Percentiles rank a stretch among this genome's conserved stretches.
Conservation (phyloP, 306 rosid species). For the Boehmeria nivea region DNA sequence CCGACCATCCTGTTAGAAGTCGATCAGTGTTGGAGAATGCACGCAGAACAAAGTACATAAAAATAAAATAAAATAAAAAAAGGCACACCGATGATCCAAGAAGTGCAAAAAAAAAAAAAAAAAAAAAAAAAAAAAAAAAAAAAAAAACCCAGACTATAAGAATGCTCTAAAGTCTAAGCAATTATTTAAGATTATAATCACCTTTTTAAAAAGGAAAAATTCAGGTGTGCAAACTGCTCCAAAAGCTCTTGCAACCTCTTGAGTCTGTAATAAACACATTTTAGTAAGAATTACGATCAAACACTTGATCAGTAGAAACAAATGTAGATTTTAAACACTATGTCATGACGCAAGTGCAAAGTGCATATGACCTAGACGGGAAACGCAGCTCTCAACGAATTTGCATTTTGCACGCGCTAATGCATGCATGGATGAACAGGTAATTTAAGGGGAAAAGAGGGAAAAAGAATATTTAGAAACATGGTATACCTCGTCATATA, state of each 20-base stretch:
- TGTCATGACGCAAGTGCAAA: too few relatives aligned
- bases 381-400: too few relatives aligned
- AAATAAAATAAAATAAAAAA: background rate
- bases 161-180: too few relatives aligned
- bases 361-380: too few relatives aligned
- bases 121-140: too few relatives aligned
- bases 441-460: too few relatives aligned
- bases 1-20: constrained; percentile 72
- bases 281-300: background rate
- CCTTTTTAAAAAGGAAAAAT: constrained; percentile 83
- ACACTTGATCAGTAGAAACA: too few relatives aligned
- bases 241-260: constrained; percentile 75
- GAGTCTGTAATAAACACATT: constrained; percentile 51
- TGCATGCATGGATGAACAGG: too few relatives aligned
- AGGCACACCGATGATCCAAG: constrained; percentile 13
- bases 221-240: constrained; percentile 95
- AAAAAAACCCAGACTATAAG: too few relatives aligned
- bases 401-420: too few relatives aligned
- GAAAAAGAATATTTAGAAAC: background rate
- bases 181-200: constrained; percentile 5
- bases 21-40: constrained; percentile 3
- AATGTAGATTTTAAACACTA: background rate
- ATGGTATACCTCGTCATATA: constrained; percentile 66
- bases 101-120: background rate
- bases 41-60: background rate